Base-by-base conservation (phyloP, 2,329 filamentous ascomycete species). In the Botrytis medusae region DNA sequence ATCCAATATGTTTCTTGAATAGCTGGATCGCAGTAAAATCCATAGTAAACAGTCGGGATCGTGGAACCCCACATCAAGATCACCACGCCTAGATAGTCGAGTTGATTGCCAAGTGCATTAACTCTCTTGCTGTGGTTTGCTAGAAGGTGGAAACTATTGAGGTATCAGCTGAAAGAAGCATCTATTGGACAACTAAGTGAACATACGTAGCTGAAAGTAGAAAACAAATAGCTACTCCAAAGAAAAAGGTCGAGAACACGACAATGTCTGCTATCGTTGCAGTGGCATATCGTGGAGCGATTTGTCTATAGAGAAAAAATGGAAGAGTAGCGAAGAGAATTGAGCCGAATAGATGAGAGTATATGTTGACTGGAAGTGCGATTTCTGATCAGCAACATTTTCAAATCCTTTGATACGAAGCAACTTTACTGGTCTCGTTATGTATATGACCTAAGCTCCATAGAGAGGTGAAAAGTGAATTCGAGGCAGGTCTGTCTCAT, bases 321-420 rank as follows among this genome's bases (percentile, higher is more conserved):
- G 82, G 68, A 57, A 83, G 73, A 32, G 48, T 59, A 3, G 54
- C 64, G 34, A 82, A 82, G 29, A 80, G 51, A 12, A 84, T 57
- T 7, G 81, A 83, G 0, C 86, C 86, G 2, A 87, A 75, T 5
- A 87, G 80, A 75, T 85, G 83, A 25, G 83, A 82, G 74, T 81
- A 84, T 69, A 85, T 84, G 75, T 84, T 85, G 73, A 81, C 77
- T 2, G 81, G 8, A 46, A 2, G 22, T 48, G 18, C 78, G 75
- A 84, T 82, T 48, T 18, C 29, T 48, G 72, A 84, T 84, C 7
- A 37, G 6, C n/a, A 18, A 16, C 32, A 9, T 77, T 18, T 72
- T 8, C 10, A 42, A 14, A 12, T 12, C 10, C 32, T 60, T 0
- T 7, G 0, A 46, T 2, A 40, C 14, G 18, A 34, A 1, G n/a